Conservation (phyloP, 805 yeast species). For the Candida boidinii region DNA sequence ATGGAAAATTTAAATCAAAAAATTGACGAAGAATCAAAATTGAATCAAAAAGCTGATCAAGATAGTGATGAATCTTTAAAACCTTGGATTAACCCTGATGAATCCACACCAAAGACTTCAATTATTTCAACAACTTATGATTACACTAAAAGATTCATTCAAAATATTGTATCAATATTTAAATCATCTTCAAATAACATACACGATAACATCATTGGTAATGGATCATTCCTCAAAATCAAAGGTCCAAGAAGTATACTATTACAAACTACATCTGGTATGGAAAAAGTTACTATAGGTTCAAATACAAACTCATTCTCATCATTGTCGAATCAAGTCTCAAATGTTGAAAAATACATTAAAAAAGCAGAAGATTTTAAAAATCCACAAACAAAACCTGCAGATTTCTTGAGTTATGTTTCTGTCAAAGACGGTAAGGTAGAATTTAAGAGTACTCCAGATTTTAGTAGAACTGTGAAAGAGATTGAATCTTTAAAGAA, state of each 20-base stretch:
- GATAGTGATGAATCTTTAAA: slow-evolving; percentile 4
- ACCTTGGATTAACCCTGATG: slow-evolving; percentile 8
- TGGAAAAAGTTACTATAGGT: slow-evolving; percentile 13
- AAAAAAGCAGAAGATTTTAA: slow-evolving; percentile 11
- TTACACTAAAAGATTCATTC: neutral
- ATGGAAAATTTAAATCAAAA: slow-evolving; percentile 2
- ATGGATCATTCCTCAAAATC: slow-evolving; percentile 37
- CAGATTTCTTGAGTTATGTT: slow-evolving; percentile 41
- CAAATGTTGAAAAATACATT: slow-evolving; percentile 15
- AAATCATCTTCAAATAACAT: neutral
- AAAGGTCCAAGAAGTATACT: slow-evolving; percentile 47
- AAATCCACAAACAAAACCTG: slow-evolving; percentile 16
- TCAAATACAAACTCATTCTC: neutral
- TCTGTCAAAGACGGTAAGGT: slow-evolving; percentile 34
- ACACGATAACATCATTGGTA: slow-evolving; percentile 20
- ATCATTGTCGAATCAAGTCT: slow-evolving; percentile 5
- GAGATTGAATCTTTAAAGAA: slow-evolving; percentile 23
- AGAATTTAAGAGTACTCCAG: slow-evolving; percentile 34
- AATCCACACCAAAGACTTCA: slow-evolving; percentile 4
- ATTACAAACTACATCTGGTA: slow-evolving; percentile 34
- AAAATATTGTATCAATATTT: neutral
- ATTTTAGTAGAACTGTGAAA: slow-evolving; percentile 28
- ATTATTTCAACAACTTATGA: neutral
- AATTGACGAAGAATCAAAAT: slow-evolving; percentile 8
- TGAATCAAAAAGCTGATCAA: slow-evolving; percentile 4